These are phyloP conservation scores for Rhododendron griersonianum DNA, from an alignment of 148 eudicot species.

Conservation along the genomic window DNA sequence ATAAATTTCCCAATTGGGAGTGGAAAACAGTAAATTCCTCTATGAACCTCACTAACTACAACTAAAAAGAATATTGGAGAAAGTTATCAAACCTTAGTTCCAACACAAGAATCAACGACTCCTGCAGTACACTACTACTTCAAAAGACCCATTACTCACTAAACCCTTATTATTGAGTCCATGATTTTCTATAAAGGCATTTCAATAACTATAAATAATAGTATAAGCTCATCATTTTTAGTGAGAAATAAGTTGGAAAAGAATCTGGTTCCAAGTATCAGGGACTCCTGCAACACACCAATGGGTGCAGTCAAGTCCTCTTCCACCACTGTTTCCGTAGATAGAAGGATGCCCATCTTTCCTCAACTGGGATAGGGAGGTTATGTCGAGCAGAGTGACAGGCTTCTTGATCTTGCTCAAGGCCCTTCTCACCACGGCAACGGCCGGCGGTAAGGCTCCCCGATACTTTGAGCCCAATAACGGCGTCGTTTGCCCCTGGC, in stretches of 20 bases:
- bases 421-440: constrained; percentile 42
- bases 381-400: constrained; percentile 59
- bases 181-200: not conserved
- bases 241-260: constrained; percentile 39
- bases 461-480: constrained; percentile 49
- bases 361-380: constrained; percentile 46
- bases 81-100: too few species aligned
- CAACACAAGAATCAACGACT: too few species aligned
- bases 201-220: not conserved
- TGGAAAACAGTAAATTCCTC: too few species aligned
- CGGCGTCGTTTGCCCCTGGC: constrained; percentile 52
- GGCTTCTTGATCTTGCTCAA: constrained; percentile 50
- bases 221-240: not conserved
- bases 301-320: constrained; percentile 67
- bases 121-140: too few species aligned
- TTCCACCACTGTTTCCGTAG: constrained; percentile 31
- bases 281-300: constrained; percentile 92
- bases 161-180: not conserved
- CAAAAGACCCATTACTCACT: too few species aligned
- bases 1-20: too few species aligned
- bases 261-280: constrained; percentile 79
- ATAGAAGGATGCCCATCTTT: constrained; percentile 75
- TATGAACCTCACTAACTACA: too few species aligned
- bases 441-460: constrained; percentile 33
- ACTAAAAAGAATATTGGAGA: too few species aligned